Conservation (phyloP, 768 basidiomycete species). For the Lactarius akahatsu region DNA sequence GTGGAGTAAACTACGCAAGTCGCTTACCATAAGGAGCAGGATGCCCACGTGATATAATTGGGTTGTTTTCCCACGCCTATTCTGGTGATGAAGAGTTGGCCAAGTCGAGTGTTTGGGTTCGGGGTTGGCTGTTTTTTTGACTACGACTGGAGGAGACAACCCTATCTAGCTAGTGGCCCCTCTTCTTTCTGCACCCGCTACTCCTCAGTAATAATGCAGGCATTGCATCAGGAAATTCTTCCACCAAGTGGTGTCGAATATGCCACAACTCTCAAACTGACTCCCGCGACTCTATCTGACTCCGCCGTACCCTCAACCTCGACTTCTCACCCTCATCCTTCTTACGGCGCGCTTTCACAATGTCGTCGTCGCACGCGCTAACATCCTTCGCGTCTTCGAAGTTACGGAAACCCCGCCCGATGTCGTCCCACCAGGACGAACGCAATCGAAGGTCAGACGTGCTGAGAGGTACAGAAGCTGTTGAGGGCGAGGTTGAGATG, state of each 20-base stretch:
- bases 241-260: conserved; percentile 84
- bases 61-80: background rate
- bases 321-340: conserved; percentile 42
- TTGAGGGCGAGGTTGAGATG: conserved; percentile 78
- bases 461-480: conserved; percentile 67
- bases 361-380: conserved; percentile 84
- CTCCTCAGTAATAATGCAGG: conserved; percentile 55
- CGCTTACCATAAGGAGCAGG: background rate
- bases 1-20: background rate
- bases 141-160: conserved; percentile 10
- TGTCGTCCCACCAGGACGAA: conserved; percentile 60
- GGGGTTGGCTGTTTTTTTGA: conserved; percentile 6
- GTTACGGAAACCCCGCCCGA: conserved; percentile 68
- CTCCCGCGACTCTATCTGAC: conserved; percentile 50
- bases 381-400: conserved; percentile 82
- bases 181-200: conserved; percentile 14
- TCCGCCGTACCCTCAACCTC: conserved; percentile 37
- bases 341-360: conserved; percentile 68
- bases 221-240: conserved; percentile 74
- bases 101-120: conserved; percentile 4
- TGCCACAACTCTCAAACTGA: conserved; percentile 69
- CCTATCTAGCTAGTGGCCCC: conserved; percentile 5
- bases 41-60: background rate
- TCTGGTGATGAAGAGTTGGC: background rate
- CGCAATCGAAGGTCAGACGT: conserved; percentile 54